phyloP scores from a whole-genome alignment of 129 eudicot genomes.

The Pseudognaphalium luteoalbum region DNA sequence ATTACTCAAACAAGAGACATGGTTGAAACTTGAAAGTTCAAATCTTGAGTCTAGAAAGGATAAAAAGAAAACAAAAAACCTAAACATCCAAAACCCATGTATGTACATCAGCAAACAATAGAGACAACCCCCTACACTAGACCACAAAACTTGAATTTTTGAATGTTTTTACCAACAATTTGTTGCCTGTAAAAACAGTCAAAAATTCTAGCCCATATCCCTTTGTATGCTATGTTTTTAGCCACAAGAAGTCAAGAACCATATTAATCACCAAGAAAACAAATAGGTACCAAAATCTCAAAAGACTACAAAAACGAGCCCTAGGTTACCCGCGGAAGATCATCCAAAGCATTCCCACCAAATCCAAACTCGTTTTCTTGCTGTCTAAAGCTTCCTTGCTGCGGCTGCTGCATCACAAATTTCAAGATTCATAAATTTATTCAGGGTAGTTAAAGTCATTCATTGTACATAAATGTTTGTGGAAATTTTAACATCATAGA shows the following conservation, averaged over 20 bases:
- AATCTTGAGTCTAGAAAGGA: neutral
- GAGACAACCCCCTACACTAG: neutral
- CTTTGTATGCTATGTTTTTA: neutral
- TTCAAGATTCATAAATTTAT: neutral
- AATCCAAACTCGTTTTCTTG: slow-evolving; percentile 54
- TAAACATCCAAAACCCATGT: neutral
- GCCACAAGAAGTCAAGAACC: neutral
- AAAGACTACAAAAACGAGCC: neutral
- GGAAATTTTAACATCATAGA: slow-evolving; percentile 5
- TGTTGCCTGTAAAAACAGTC: slow-evolving; percentile 35
- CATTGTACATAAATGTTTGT: neutral
- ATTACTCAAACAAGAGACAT: neutral
- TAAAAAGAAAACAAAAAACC: neutral
- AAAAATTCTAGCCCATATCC: slow-evolving; percentile 32
- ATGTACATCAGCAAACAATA: slow-evolving; percentile 5
- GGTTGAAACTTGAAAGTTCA: neutral
- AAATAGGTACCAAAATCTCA: neutral
- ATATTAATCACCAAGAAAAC: slow-evolving; percentile 14
- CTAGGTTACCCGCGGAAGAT: slow-evolving; percentile 56
- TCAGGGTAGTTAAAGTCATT: neutral
- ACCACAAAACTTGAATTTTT: slow-evolving; percentile 32
- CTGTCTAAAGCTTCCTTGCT: slow-evolving; percentile 58
- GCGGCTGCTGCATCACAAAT: slow-evolving; percentile 26
- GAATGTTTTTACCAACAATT: slow-evolving; percentile 40
- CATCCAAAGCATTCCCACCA: slow-evolving; percentile 65